Evolutionary conservation across 139 green algal genomes (phyloP), one percentile per base, ranked within the genome.

Genomic region (Eudorina sp.): DNA sequence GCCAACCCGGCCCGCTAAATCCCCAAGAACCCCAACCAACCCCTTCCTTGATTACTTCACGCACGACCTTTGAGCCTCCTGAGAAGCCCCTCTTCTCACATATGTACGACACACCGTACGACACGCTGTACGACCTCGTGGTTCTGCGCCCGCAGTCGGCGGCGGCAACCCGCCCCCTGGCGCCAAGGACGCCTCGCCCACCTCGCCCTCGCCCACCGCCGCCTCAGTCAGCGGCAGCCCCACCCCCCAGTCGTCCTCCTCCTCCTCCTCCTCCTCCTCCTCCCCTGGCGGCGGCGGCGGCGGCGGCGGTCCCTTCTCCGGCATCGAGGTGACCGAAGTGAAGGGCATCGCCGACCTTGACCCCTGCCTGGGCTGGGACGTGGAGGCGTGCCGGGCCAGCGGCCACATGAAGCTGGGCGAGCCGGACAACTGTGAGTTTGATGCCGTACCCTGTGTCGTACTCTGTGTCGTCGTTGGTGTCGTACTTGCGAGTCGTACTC

Each of bases 311-410:
- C 2, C n/a, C n/a, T n/a, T n/a, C n/a, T n/a, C n/a, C n/a, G n/a
- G n/a, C n/a, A n/a, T n/a, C n/a, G n/a, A n/a, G n/a, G n/a, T n/a
- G n/a, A n/a, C n/a, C n/a, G n/a, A n/a, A n/a, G n/a, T n/a, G n/a
- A n/a, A 38, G 31, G 75, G 19, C 1, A 36, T 53, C 6, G 34
- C 34, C 5, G 53, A 60, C 51, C 34, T 85, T 55, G 78, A 85
- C 53, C 78, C 78, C 41, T 85, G 78, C 58, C 78, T 85, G 55
- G 78, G 78, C 16, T 85, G 78, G 78, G 78, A 85, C 78, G 58
- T 40, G 53, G 78, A 85, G 53, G 78, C 55, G 78, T 85, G 78
- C 53, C 38, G 8, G 14, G 78, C 78, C 40, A 75, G 45, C 5
- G 55, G 58, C 23, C 78, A 58, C 78, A 31, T 85, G 78, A 41